Conservation (phyloP, 306 rosid species). For the Prosopis cineraria region DNA sequence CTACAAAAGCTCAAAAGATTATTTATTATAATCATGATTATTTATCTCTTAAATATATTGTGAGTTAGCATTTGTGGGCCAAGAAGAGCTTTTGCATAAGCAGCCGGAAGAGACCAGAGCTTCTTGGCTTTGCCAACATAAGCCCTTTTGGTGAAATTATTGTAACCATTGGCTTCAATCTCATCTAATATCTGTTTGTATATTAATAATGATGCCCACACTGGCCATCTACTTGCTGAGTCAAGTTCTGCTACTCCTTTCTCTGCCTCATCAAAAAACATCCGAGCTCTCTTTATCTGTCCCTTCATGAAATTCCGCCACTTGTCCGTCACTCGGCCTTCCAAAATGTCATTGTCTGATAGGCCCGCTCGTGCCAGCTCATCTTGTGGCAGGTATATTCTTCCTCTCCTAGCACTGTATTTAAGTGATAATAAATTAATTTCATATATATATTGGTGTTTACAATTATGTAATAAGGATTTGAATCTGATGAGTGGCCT, state of each 20-base stretch:
- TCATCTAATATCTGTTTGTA: conserved; percentile 85
- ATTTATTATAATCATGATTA: neutral
- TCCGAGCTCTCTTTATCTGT: conserved; percentile 85
- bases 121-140: conserved; percentile 80
- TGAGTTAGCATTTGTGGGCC: conserved; percentile 53
- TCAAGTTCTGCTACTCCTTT: conserved; percentile 76
- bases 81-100: conserved; percentile 69
- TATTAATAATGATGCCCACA: conserved; percentile 79
- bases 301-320: conserved; percentile 92
- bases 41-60: conserved; percentile 42
- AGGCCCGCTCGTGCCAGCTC: conserved; percentile 85
- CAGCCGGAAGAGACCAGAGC: conserved; percentile 66
- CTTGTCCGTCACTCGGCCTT: conserved; percentile 72
- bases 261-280: conserved; percentile 94
- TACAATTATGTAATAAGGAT: too few relatives aligned
- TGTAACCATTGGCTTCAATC: conserved; percentile 93
- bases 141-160: conserved; percentile 89
- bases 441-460: too few relatives aligned
- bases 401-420: conserved; percentile 97
- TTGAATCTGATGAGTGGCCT: too few relatives aligned
- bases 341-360: conserved; percentile 78
- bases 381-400: conserved; percentile 92
- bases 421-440: too few relatives aligned
- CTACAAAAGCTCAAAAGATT: conserved; percentile 27
- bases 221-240: conserved; percentile 95